Evolutionary conservation across 192 early-diverging fungal species (phyloP), one percentile per base, ranked within the genome.

Genomic region (Diversispora eburnea): DNA sequence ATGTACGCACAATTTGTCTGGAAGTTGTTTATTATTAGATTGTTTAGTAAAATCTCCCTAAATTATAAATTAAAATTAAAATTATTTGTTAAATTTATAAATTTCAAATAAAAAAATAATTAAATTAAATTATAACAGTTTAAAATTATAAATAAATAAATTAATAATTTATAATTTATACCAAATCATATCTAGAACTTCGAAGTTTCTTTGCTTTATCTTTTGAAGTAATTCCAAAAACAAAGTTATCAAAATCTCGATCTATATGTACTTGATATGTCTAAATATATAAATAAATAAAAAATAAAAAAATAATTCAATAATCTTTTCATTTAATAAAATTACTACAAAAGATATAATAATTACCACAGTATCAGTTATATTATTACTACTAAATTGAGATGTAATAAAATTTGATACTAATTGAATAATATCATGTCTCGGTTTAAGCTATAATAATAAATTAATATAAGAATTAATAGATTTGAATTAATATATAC

Each of bases 301-400:
- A 2, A 61, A 42, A 9, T 41, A 42, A 10, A 41, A 7, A 63
- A 42, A 43, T 63, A 8, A n/a, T 13, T 13, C 22, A 61, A 22
- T 33, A 61, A 62, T 13, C 12, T 39, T 39, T 19, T 17, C 15
- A 42, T 17, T 33, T 33, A 33, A 33, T 33, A 33, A 33, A 33
- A 33, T 33, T 2, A 33, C 25, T 33, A 33, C 25, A 33, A 33
- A 33, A 1, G 42, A 62, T 42, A n/a, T 41, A 42, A 7, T 63
- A 63, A 1, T 45, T 8, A 63, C 61, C 13, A 63, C 61, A 33
- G 61, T 19, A 42, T 63, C 61, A 8, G 12, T 41, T 63, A 63
- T 17, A 8, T 8, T 3, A n/a, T 63, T 63, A n/a, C 61, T 63
- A 6, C 61, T 63, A 63, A 63, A 63, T 63, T 63, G 61, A 43